phyloP scores from a whole-genome alignment of 768 basidiomycete species.

The Coprinopsis sp. region DNA sequence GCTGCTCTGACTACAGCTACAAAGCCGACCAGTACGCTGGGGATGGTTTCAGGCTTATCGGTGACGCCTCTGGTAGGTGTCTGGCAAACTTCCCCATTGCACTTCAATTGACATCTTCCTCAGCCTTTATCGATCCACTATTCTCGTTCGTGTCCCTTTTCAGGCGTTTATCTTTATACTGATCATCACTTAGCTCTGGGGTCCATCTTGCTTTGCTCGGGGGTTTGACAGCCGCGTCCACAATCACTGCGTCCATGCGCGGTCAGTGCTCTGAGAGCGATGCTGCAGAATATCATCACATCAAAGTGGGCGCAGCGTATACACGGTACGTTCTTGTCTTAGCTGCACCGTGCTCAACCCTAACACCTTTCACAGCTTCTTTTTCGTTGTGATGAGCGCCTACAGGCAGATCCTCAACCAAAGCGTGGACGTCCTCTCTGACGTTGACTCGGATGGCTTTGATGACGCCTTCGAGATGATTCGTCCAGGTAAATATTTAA shows the following conservation, averaged over 20 bases:
- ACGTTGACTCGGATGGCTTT: conserved; percentile 44
- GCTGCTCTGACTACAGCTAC: conserved; percentile 34
- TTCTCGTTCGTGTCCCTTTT: conserved; percentile 12
- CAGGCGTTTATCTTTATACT: not conserved
- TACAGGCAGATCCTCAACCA: conserved; percentile 45
- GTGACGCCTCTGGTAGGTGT: conserved; percentile 27
- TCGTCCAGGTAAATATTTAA: conserved; percentile 25
- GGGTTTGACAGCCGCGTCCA: conserved; percentile 31
- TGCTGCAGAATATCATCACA: conserved; percentile 27
- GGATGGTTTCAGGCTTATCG: conserved; percentile 27
- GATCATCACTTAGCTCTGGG: conserved; percentile 16
- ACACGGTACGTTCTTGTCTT: conserved; percentile 22
- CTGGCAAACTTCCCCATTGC: not conserved
- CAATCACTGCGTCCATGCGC: conserved; percentile 29
- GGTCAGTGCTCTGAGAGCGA: conserved; percentile 26
- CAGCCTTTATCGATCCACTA: conserved; percentile 26
- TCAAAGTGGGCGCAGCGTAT: conserved; percentile 29
- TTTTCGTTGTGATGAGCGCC: conserved; percentile 43
- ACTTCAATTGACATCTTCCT: not conserved
- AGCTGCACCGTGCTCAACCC: not conserved
- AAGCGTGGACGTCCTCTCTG: conserved; percentile 32
- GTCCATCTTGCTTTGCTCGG: conserved; percentile 31
- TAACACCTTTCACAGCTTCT: conserved; percentile 27
- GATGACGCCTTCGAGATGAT: conserved; percentile 43
- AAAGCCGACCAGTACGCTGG: conserved; percentile 28